phyloP scores from a whole-genome alignment of 441 rosid species.

The Populus tomentosa region DNA sequence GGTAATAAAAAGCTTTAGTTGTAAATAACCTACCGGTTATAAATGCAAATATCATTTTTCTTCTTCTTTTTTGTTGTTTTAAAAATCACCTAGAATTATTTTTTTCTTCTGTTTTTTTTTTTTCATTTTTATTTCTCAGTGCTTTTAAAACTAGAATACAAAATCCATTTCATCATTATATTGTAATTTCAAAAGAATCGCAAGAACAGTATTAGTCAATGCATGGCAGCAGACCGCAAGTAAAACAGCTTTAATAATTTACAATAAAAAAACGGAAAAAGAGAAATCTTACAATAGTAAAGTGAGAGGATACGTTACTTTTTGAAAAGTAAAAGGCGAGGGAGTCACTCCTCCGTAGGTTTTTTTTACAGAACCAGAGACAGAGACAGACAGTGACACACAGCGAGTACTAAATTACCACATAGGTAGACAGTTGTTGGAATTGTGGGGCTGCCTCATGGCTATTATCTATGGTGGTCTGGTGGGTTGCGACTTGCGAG shows the following conservation, averaged over 20 bases:
- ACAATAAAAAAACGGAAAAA: neutral
- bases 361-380: neutral
- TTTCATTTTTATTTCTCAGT: no score
- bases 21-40: neutral
- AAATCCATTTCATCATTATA: no score
- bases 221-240: neutral
- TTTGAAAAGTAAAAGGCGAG: constrained; percentile 13
- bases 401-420: neutral
- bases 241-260: neutral
- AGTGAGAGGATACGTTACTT: constrained; percentile 39
- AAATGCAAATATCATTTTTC: neutral
- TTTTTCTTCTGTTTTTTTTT: no score
- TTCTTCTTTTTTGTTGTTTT: no score
- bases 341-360: neutral
- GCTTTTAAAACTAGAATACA: no score
- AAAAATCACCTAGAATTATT: no score
- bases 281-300: neutral
- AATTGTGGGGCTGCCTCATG: neutral
- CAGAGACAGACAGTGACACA: neutral
- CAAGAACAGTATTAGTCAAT: no score
- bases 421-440: neutral
- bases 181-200: no score
- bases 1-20: neutral
- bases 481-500: neutral
- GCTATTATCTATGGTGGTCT: neutral